Evolutionary conservation across 305 asterid genomes (phyloP).

Genomic region (Fraxinus platypoda): DNA sequence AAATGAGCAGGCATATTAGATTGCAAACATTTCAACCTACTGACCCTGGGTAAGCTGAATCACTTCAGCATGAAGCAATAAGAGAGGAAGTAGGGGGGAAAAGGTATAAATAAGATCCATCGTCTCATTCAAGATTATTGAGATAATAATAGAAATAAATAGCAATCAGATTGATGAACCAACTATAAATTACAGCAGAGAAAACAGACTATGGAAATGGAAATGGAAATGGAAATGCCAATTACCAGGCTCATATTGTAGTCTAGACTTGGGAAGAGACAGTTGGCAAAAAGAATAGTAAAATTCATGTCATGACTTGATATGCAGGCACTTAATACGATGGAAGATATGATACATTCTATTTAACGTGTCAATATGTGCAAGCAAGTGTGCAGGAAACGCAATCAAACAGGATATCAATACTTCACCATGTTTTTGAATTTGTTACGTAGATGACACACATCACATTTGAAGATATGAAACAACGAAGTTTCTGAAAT

Average conservation of each 20-base stretch:
- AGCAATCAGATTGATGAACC: neutral
- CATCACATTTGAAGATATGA: neutral
- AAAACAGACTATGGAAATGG: neutral
- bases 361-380: neutral
- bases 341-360: neutral
- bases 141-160: neutral
- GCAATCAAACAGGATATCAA: neutral
- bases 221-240: neutral
- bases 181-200: neutral
- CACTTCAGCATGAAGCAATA: conserved; percentile 8
- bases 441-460: neutral
- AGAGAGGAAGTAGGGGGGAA: neutral
- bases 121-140: conserved; percentile 5
- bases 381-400: neutral
- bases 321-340: neutral
- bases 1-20: conserved; percentile 7
- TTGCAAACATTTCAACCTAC: neutral
- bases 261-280: neutral
- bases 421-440: neutral
- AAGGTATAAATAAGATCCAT: neutral
- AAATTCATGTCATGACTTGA: neutral
- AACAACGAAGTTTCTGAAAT: neutral
- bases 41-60: neutral
- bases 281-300: neutral
- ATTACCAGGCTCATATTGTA: neutral